phyloP scores from a whole-genome alignment of 1,284 basidiomycete genomes.

The Trichosporon sp. region DNA sequence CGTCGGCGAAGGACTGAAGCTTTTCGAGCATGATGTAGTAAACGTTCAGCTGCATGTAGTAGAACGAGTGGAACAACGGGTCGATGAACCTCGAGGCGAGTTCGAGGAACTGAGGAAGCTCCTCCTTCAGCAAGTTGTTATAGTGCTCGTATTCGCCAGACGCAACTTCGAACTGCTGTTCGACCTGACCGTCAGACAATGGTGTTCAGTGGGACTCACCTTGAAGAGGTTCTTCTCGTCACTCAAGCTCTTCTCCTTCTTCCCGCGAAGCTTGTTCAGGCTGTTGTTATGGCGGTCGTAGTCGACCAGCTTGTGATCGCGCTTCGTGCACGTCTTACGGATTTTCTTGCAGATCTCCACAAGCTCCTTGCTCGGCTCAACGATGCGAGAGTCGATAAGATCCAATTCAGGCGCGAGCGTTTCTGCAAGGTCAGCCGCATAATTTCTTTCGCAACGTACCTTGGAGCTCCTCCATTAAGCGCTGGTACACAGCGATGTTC shows the following conservation, averaged over 20 bases:
- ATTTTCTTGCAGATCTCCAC: slow-evolving; percentile 81
- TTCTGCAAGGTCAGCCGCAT: slow-evolving; percentile 28
- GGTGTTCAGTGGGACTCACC: slow-evolving; percentile 51
- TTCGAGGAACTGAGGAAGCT: slow-evolving; percentile 85
- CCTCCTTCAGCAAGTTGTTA: slow-evolving; percentile 86
- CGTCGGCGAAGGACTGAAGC: slow-evolving; percentile 78
- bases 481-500: slow-evolving; percentile 68
- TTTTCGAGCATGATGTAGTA: slow-evolving; percentile 92
- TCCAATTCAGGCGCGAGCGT: slow-evolving; percentile 88
- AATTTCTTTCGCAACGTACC: slow-evolving; percentile 31
- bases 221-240: slow-evolving; percentile 96
- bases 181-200: slow-evolving; percentile 59
- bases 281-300: slow-evolving; percentile 96
- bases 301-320: slow-evolving; percentile 95
- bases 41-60: slow-evolving; percentile 99
- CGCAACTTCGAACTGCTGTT: slow-evolving; percentile 95
- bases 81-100: slow-evolving; percentile 87
- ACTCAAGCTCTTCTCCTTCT: slow-evolving; percentile 89
- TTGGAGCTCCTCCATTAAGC: slow-evolving; percentile 76
- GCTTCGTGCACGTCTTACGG: slow-evolving; percentile 89
- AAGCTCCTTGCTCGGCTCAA: slow-evolving; percentile 83
- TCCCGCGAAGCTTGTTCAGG: slow-evolving; percentile 88
- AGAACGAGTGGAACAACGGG: slow-evolving; percentile 95
- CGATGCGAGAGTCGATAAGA: slow-evolving; percentile 82
- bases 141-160: slow-evolving; percentile 95